A percentile compares a stretch with the other conserved stretches of the same genome.
These are phyloP conservation scores for Leucaena leucocephala DNA, from an alignment of 306 rosid species.

Conservation along the genomic window DNA sequence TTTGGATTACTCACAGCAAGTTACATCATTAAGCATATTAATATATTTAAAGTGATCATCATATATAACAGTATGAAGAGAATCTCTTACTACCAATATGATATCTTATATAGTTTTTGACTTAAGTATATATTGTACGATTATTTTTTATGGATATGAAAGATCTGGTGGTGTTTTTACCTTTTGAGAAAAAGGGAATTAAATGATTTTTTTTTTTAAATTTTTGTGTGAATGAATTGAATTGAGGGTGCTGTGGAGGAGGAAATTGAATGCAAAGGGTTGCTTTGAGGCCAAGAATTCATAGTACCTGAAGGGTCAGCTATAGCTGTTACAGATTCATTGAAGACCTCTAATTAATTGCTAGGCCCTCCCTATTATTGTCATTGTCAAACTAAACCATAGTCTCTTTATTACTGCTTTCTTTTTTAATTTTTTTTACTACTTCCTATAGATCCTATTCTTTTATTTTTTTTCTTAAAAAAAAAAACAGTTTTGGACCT, in stretches of 20 bases:
- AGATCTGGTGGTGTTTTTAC: background rate
- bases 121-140: too few species aligned
- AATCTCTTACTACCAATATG: too few species aligned
- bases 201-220: too few species aligned
- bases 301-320: slow-evolving; percentile 57
- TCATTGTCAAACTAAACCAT: background rate
- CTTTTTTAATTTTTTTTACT: slow-evolving; percentile 30
- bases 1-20: background rate
- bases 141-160: background rate
- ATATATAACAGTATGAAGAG: too few species aligned
- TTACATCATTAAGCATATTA: background rate
- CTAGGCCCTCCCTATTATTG: slow-evolving; percentile 70
- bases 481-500: too few species aligned
- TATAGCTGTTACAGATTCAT: slow-evolving; percentile 71
- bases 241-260: slow-evolving; percentile 27
- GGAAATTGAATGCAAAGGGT: slow-evolving; percentile 62
- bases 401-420: background rate
- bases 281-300: slow-evolving; percentile 63
- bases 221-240: slow-evolving; percentile 30
- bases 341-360: slow-evolving; percentile 55
- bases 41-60: too few species aligned
- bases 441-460: background rate
- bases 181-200: background rate
- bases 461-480: too few species aligned
- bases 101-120: too few species aligned